A percentile compares a stretch with the other conserved stretches of the same genome.
Evolutionary conservation across 73 alveolate genomes (phyloP).

Genomic region (Paramecium primaurelia): DNA sequence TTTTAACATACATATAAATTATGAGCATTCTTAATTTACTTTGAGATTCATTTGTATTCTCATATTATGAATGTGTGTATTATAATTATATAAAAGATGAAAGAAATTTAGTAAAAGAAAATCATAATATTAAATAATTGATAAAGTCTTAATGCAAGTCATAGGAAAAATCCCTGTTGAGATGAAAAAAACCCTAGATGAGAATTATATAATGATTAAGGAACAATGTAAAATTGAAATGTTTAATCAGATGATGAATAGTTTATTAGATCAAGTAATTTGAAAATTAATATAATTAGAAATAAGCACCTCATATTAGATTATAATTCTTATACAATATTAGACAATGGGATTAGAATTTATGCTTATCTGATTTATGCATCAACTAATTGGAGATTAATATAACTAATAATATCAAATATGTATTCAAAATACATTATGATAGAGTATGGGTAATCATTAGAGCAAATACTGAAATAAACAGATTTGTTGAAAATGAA

Average conservation of each 20-base stretch:
- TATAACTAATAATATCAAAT: neutral
- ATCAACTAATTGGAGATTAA: neutral
- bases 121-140: neutral
- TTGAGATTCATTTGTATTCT: neutral
- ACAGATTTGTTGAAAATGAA: neutral
- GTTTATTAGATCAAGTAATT: neutral
- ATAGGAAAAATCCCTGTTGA: neutral
- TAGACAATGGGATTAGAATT: neutral
- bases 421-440: neutral
- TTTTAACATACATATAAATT: neutral
- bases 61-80: neutral
- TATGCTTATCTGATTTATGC: neutral
- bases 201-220: neutral
- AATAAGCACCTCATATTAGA: neutral
- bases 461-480: neutral
- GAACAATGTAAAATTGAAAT: neutral
- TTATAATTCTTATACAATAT: neutral
- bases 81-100: neutral
- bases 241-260: neutral
- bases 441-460: constrained; percentile 3
- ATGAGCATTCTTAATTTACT: neutral
- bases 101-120: neutral
- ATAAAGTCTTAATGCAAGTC: neutral
- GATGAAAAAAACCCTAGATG: neutral
- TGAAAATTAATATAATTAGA: neutral